Conservation (phyloP, 2,329 filamentous ascomycete genomes). For the Alternaria postmessia region DNA sequence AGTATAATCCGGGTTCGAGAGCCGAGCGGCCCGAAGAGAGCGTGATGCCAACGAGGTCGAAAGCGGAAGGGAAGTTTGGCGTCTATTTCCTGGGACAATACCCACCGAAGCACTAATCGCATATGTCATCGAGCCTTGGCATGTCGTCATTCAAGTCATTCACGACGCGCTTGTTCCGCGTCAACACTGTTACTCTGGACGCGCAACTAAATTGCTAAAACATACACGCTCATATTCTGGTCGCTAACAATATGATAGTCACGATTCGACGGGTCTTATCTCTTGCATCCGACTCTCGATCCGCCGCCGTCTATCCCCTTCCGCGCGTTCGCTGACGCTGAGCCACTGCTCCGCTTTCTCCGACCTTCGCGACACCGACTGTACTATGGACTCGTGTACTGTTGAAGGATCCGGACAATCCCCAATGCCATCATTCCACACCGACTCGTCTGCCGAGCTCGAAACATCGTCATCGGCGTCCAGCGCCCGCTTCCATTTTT, state of each 20-base stretch:
- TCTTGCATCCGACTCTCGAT: neutral
- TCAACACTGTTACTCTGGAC: neutral
- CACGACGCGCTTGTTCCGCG: neutral
- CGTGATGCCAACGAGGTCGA: neutral
- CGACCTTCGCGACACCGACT: neutral
- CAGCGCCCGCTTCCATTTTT: neutral
- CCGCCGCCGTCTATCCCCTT: neutral
- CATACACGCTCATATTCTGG: no score
- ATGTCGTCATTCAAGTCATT: neutral
- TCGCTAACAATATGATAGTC: neutral
- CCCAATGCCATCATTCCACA: neutral
- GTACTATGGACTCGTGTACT: neutral
- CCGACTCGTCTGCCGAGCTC: neutral
- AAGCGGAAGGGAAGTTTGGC: neutral
- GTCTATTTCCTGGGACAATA: neutral
- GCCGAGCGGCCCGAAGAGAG: neutral
- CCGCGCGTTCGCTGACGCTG: neutral
- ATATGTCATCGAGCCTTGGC: neutral
- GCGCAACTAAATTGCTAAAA: neutral
- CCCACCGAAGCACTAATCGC: neutral
- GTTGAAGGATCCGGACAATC: neutral
- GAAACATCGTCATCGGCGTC: neutral
- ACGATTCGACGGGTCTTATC: neutral
- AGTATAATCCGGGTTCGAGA: accelerated
- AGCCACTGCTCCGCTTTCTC: neutral